Evolutionary conservation across 495 filamentous ascomycete genomes (phyloP).

Genomic region (Lepraria neglecta): DNA sequence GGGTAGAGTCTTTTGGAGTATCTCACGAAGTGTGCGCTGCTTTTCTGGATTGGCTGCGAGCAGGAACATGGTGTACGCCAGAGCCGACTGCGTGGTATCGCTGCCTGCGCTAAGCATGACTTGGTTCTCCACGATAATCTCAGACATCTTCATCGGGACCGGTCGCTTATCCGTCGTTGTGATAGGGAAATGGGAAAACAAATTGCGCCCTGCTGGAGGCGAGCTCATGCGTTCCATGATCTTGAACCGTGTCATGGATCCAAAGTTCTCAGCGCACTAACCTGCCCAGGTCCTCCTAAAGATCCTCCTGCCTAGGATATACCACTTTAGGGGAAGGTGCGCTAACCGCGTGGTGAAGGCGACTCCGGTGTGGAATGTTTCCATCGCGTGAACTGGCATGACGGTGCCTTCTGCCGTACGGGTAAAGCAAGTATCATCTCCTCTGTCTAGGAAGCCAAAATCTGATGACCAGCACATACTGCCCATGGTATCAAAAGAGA

Average conservation of each 20-base stretch:
- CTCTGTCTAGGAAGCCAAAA: not conserved
- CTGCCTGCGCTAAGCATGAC: conserved; percentile 5
- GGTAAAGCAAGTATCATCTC: not conserved
- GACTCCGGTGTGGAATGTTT: not conserved
- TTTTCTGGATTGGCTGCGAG: conserved; percentile 3
- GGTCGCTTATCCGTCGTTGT: conserved; percentile 2
- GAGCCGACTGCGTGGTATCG: conserved; percentile 4
- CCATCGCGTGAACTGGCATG: conserved; percentile 1
- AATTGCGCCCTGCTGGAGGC: not conserved
- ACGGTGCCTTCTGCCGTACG: not conserved
- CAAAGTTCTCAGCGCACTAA: conserved; percentile 1
- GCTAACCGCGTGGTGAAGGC: conserved; percentile 1
- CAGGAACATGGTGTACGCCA: conserved; percentile 1
- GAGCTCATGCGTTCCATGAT: conserved; percentile 2
- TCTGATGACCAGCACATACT: conserved; percentile 6
- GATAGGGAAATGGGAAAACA: not conserved
- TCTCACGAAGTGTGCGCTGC: not conserved
- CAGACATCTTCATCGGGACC: not conserved
- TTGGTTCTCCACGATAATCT: conserved; percentile 5
- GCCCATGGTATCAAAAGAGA: not conserved
- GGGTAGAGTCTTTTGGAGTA: not conserved
- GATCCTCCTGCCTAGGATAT: not conserved
- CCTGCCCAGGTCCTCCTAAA: not conserved
- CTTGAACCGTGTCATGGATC: conserved; percentile 5
- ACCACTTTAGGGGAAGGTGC: conserved; percentile 4